These are phyloP conservation scores for Alternaria sp. DNA, from an alignment of 2,329 filamentous ascomycete genomes.

Conservation along the genomic window DNA sequence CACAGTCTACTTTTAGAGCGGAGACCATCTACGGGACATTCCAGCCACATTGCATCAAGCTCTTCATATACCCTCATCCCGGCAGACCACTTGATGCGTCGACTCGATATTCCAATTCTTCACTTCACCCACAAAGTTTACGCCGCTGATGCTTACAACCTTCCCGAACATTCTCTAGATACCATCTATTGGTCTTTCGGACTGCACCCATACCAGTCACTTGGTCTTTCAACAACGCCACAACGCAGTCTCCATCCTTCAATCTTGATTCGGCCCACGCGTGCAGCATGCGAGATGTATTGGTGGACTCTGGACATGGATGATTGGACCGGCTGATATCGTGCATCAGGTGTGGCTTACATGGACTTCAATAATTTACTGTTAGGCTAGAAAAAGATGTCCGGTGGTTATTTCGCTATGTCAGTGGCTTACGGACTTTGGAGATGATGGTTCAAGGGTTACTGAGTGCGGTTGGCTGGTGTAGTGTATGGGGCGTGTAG, in stretches of 20 bases:
- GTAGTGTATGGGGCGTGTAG: neutral
- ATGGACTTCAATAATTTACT: neutral
- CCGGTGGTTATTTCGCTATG: neutral
- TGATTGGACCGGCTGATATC: constrained; percentile 1
- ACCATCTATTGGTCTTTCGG: neutral
- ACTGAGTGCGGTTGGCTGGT: neutral
- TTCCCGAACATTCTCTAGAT: neutral
- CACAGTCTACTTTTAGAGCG: too few relatives aligned
- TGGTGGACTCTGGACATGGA: neutral
- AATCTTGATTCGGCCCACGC: neutral
- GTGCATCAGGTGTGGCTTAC: constrained; percentile 1
- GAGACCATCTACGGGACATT: too few relatives aligned
- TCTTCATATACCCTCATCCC: neutral
- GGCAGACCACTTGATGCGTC: neutral
- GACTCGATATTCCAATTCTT: too few relatives aligned
- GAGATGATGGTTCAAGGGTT: neutral
- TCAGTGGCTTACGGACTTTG: neutral
- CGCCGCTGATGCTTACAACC: neutral
- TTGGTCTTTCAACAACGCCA: neutral
- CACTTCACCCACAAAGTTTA: neutral
- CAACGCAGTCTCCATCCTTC: neutral
- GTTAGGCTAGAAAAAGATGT: neutral
- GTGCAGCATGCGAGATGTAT: constrained; percentile 1
- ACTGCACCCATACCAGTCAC: neutral
- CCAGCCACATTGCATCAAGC: neutral